phyloP scores from a whole-genome alignment of 352 stramenopile genomes.

The Phytopythium aichiense region DNA sequence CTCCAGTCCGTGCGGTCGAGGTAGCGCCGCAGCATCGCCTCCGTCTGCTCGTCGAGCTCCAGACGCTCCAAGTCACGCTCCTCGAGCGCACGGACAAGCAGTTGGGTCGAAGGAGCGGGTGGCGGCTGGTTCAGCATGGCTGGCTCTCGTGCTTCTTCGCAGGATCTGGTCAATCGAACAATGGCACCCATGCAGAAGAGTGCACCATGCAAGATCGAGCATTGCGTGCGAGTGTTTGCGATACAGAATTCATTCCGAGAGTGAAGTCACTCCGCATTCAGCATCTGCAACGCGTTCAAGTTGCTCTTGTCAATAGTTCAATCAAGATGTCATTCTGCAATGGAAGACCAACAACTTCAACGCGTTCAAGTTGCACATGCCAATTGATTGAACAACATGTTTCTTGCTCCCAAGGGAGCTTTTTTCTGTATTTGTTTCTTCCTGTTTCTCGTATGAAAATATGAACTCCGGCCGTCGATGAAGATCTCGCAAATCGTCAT shows the following conservation, averaged over 20 bases:
- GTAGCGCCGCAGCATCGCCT: slow-evolving; percentile 7
- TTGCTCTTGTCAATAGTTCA: not conserved
- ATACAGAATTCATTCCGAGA: not conserved
- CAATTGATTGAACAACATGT: not conserved
- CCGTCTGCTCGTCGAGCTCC: not conserved
- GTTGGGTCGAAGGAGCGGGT: not conserved
- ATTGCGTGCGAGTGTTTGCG: not conserved
- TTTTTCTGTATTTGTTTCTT: not conserved
- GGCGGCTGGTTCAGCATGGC: not conserved
- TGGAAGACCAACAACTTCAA: not conserved
- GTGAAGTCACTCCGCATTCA: not conserved
- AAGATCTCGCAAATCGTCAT: not conserved
- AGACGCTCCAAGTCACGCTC: not conserved
- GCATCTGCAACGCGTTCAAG: not conserved
- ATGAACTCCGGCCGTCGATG: not conserved
- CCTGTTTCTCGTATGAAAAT: not conserved
- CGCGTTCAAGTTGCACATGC: not conserved
- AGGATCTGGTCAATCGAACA: too few relatives aligned
- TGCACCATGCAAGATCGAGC: too few relatives aligned
- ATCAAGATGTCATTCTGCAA: not conserved
- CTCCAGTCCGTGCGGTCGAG: slow-evolving; percentile 20
- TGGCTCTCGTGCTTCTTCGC: too few relatives aligned
- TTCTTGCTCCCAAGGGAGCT: not conserved
- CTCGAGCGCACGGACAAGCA: slow-evolving; percentile 4
- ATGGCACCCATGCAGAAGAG: too few relatives aligned